Percentiles rank a stretch among this genome's conserved stretches.
phyloP scores from a whole-genome alignment of 192 early-diverging fungal species.

The Entrophospora sp. region DNA sequence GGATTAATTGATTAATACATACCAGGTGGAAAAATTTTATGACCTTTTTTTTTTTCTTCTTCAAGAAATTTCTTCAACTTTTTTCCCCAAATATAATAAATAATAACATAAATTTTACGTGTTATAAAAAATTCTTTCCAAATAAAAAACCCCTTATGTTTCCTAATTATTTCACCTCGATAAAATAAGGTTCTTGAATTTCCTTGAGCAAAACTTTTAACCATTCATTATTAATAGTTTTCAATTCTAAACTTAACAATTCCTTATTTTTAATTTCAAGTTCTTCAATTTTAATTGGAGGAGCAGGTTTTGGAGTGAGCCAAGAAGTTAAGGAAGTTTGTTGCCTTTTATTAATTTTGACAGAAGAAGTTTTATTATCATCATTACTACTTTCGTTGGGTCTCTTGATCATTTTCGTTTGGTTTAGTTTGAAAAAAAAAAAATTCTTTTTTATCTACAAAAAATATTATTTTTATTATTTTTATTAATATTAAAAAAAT shows the following conservation, averaged over 20 bases:
- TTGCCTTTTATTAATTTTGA: too few species aligned
- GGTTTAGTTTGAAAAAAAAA: too few species aligned
- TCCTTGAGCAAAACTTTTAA: constrained; percentile 47
- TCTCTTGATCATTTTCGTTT: too few species aligned
- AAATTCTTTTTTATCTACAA: too few species aligned
- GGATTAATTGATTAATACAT: neutral
- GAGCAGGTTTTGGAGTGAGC: too few species aligned
- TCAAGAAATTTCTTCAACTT: constrained; percentile 65
- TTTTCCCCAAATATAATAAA: constrained; percentile 11
- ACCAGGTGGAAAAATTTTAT: constrained; percentile 66
- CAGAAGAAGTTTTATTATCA: too few species aligned
- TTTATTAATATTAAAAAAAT: too few species aligned
- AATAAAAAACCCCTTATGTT: neutral
- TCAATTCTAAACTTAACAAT: constrained; percentile 47
- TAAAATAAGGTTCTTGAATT: constrained; percentile 49
- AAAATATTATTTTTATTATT: too few species aligned
- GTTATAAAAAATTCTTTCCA: neutral
- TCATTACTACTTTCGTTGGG: too few species aligned
- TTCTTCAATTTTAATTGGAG: constrained; percentile 23
- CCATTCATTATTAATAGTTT: constrained; percentile 69
- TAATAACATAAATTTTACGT: neutral
- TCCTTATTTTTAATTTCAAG: constrained; percentile 28
- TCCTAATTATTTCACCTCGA: constrained; percentile 27
- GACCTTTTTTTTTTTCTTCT: constrained; percentile 37
- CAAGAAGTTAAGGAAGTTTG: too few species aligned